Evolutionary conservation across 148 eudicot species (phyloP).

Genomic region (Pharnaceum exiguum): DNA sequence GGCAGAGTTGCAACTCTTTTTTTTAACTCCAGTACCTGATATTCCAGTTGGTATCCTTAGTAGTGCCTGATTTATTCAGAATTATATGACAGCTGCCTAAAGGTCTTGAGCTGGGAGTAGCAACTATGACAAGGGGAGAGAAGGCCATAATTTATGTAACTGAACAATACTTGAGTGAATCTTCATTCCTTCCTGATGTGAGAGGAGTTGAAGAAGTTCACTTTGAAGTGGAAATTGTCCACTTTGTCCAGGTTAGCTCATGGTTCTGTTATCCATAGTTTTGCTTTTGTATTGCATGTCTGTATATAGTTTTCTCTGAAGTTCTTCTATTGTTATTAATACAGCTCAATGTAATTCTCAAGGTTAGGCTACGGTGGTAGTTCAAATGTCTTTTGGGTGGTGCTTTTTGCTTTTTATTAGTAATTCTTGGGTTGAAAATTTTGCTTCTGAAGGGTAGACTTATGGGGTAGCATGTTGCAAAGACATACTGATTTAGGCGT

Average conservation of each 20-base stretch:
- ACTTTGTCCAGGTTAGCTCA: constrained; percentile 80
- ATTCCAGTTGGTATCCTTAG: background rate
- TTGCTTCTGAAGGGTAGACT: no score
- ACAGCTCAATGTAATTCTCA: background rate
- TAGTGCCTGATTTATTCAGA: constrained; percentile 10
- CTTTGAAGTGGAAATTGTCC: constrained; percentile 91
- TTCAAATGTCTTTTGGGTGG: no score
- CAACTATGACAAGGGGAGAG: constrained; percentile 88
- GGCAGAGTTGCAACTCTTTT: background rate
- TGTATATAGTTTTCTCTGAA: background rate
- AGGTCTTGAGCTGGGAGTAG: constrained; percentile 98
- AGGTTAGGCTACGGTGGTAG: no score
- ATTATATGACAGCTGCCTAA: constrained; percentile 54
- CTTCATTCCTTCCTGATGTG: constrained; percentile 46
- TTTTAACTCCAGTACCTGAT: background rate
- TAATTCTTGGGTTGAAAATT: no score
- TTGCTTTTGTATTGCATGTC: background rate
- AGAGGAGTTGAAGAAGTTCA: constrained; percentile 69
- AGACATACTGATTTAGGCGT: no score
- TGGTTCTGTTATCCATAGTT: background rate
- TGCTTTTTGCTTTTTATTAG: no score
- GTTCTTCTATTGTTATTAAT: background rate
- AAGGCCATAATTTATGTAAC: constrained; percentile 78
- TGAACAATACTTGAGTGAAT: constrained; percentile 50
- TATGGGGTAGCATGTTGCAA: no score